phyloP scores from a whole-genome alignment of 148 eudicot species.

The Talinum fruticosum region DNA sequence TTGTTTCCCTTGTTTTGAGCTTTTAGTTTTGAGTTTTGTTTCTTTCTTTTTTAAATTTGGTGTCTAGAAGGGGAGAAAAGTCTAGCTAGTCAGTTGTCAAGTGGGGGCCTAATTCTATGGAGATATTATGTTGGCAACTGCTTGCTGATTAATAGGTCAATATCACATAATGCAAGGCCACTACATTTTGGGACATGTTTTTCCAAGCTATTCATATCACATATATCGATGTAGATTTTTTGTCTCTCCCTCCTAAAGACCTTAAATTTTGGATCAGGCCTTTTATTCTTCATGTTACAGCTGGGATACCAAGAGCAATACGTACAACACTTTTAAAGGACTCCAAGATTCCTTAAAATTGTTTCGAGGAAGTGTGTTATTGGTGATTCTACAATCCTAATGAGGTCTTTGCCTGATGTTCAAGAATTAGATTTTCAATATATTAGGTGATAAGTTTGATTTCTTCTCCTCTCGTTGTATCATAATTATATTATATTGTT shows the following conservation, averaged over 20 bases:
- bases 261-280: neutral
- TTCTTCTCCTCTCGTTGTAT: too few species aligned
- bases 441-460: too few species aligned
- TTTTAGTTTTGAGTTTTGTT: neutral
- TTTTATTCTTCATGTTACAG: neutral
- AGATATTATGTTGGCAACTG: conserved; percentile 15
- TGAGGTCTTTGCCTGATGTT: too few species aligned
- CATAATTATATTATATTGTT: too few species aligned
- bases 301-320: neutral
- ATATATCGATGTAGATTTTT: neutral
- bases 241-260: neutral
- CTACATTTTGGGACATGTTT: conserved; percentile 18
- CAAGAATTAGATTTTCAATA: too few species aligned
- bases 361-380: too few species aligned
- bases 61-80: neutral
- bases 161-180: conserved; percentile 21
- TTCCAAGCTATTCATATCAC: neutral
- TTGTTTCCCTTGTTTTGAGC: neutral
- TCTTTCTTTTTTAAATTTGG: neutral
- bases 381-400: too few species aligned
- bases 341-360: too few species aligned
- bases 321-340: too few species aligned
- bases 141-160: conserved; percentile 16
- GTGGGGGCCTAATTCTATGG: conserved; percentile 5
- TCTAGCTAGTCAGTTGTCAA: conserved; percentile 1